Conservation (phyloP, 75 land plant genomes). For the Larix kaempferi region DNA sequence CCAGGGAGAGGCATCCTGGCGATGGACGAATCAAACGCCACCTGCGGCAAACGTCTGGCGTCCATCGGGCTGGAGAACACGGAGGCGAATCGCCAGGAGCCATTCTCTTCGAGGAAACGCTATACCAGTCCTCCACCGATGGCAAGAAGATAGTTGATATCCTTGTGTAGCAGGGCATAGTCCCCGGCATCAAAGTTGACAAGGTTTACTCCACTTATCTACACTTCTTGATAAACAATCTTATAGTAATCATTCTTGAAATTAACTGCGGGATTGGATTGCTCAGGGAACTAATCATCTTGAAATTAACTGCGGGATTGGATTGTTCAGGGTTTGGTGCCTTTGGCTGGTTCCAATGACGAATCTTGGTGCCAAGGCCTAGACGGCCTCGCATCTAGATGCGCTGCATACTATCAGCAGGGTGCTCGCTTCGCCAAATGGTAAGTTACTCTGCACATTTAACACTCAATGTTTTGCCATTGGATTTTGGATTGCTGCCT, state of each 20-base stretch:
- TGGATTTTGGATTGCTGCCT: background rate
- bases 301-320: background rate
- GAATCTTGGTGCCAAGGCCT: conserved; percentile 96
- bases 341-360: conserved; percentile 73
- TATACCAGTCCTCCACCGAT: conserved; percentile 65
- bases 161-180: conserved; percentile 52
- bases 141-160: conserved; percentile 76
- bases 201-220: conserved; percentile 48
- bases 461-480: background rate
- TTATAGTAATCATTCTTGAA: background rate
- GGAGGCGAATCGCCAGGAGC: conserved; percentile 82
- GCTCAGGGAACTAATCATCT: background rate
- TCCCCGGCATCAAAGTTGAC: conserved; percentile 80
- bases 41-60: conserved; percentile 68
- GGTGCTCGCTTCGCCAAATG: conserved; percentile 89
- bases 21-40: conserved; percentile 75
- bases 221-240: background rate
- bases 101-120: conserved; percentile 78
- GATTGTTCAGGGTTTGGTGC: conserved; percentile 58
- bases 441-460: conserved; percentile 9
- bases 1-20: conserved; percentile 74
- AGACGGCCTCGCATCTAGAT: conserved; percentile 78
- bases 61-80: conserved; percentile 81
- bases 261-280: background rate
- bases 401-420: conserved; percentile 84